These are phyloP conservation scores for Colletotrichum chlorophyti DNA, from an alignment of 2,329 filamentous ascomycete species.

Conservation along the genomic window DNA sequence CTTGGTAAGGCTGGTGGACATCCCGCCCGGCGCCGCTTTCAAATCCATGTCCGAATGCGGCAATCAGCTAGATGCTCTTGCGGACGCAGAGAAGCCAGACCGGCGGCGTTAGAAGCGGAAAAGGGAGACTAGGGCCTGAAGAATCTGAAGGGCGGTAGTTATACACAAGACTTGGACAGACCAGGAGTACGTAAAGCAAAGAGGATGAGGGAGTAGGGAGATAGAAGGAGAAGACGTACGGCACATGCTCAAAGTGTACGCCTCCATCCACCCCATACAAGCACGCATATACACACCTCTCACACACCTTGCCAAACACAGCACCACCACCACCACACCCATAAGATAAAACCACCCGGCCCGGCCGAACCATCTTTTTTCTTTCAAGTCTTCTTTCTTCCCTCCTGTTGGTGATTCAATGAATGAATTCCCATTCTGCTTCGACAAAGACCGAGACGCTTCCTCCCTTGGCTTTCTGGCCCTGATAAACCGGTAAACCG, in stretches of 20 bases:
- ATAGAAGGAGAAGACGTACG: background rate
- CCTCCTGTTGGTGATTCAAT: slow-evolving; percentile 3
- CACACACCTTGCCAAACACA: no score
- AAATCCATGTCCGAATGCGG: slow-evolving; percentile 29
- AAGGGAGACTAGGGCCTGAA: slow-evolving; percentile 19
- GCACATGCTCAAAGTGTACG: slow-evolving; percentile 28
- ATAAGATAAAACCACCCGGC: slow-evolving; percentile 26
- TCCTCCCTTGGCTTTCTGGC: slow-evolving; percentile 13
- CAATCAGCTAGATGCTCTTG: slow-evolving; percentile 31
- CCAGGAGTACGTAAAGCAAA: no score
- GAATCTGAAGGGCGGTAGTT: slow-evolving; percentile 13
- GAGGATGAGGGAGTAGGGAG: no score
- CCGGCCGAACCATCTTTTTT: slow-evolving; percentile 27
- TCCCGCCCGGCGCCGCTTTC: slow-evolving; percentile 26
- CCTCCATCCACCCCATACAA: no score
- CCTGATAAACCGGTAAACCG: no score
- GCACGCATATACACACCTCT: no score
- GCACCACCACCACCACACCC: no score
- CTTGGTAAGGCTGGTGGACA: slow-evolving; percentile 13
- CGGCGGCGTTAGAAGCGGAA: slow-evolving; percentile 22
- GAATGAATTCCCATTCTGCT: slow-evolving; percentile 10
- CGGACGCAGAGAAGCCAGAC: slow-evolving; percentile 29
- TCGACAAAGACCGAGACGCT: slow-evolving; percentile 22
- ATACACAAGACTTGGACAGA: no score
- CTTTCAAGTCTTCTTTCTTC: slow-evolving; percentile 16